Percentiles rank a stretch among this genome's conserved stretches.
Evolutionary conservation across 2,329 filamentous ascomycete species (phyloP).

Genomic region (Aureobasidium sp.): DNA sequence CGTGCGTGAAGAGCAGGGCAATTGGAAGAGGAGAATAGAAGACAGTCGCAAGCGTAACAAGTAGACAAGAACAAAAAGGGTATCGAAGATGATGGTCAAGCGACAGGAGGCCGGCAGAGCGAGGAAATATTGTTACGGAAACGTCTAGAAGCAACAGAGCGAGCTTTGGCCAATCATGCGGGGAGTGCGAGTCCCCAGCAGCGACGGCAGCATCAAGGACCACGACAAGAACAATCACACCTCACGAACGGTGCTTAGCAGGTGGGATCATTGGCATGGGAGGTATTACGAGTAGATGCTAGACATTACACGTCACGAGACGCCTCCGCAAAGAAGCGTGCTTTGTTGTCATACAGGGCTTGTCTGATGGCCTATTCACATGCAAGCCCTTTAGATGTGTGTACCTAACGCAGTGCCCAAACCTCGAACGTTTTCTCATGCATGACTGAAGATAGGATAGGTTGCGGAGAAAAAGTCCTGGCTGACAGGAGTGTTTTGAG

Average conservation of each 20-base stretch:
- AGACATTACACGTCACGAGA: neutral
- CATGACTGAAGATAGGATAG: too few species aligned
- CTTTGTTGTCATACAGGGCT: neutral
- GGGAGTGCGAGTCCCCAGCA: neutral
- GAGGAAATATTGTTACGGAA: constrained; percentile 1
- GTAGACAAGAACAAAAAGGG: neutral
- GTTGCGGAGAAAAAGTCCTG: neutral
- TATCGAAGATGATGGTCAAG: constrained; percentile 5
- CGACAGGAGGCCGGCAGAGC: neutral
- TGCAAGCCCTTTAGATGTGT: neutral
- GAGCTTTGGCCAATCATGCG: constrained; percentile 2
- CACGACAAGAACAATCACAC: neutral
- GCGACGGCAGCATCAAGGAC: neutral
- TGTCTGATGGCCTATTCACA: neutral
- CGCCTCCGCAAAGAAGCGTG: neutral
- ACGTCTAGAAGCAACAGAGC: constrained; percentile 2
- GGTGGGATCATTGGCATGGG: neutral
- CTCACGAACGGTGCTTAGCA: neutral
- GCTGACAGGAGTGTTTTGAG: neutral
- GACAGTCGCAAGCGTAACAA: neutral
- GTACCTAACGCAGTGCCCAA: neutral
- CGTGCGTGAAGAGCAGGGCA: neutral
- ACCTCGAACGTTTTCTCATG: neutral
- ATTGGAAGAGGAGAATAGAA: neutral
- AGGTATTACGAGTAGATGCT: neutral